These are phyloP conservation scores for Isatis tinctoria DNA, from an alignment of 345 rosid species.

Conservation along the genomic window DNA sequence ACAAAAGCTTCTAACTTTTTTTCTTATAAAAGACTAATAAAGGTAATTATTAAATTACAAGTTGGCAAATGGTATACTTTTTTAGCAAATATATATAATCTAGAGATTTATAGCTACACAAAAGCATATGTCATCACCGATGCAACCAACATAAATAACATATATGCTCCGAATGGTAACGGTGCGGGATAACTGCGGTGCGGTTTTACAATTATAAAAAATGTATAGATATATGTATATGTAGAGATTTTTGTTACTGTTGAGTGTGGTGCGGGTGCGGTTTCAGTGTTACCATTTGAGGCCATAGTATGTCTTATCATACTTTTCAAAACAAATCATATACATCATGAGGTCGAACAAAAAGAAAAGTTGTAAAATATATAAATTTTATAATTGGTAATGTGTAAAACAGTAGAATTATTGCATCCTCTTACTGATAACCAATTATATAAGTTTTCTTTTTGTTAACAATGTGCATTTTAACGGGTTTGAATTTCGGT, in stretches of 20 bases:
- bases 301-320: not conserved
- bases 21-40: not conserved
- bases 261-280: too few relatives aligned
- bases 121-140: not conserved
- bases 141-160: slow-evolving; percentile 1
- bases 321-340: not conserved
- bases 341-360: not conserved
- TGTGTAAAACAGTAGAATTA: not conserved
- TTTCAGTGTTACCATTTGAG: too few relatives aligned
- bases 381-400: not conserved
- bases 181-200: too few relatives aligned
- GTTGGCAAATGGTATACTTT: not conserved
- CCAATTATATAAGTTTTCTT: not conserved
- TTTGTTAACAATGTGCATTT: too few relatives aligned
- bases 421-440: not conserved
- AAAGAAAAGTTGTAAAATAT: not conserved
- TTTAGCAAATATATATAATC: not conserved
- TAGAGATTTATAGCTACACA: not conserved
- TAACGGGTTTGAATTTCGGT: not conserved
- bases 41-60: not conserved
- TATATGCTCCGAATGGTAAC: too few relatives aligned
- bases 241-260: too few relatives aligned
- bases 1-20: not conserved
- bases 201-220: too few relatives aligned
- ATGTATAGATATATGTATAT: too few relatives aligned